Evolutionary conservation across 2,329 filamentous ascomycete species (phyloP).

Genomic region (Diaporthe helianthi): DNA sequence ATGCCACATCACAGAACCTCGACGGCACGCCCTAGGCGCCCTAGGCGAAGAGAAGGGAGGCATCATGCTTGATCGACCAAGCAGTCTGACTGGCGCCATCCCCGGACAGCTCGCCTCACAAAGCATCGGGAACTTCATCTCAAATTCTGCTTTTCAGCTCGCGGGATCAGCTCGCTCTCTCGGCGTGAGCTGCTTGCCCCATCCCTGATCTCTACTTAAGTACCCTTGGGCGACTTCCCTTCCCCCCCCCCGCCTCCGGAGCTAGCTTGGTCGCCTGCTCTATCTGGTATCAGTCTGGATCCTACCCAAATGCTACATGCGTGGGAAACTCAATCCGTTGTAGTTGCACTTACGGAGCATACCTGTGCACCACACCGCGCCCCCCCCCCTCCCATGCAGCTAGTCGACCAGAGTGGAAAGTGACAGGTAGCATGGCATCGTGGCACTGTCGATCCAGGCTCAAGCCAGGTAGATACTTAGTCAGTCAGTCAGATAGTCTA

Average conservation of each 20-base stretch:
- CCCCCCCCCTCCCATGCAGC: not conserved
- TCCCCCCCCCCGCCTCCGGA: no score
- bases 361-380: not conserved
- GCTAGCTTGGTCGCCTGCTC: not conserved
- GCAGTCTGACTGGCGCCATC: not conserved
- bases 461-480: not conserved
- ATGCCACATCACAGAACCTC: not conserved
- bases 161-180: not conserved
- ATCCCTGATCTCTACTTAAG: not conserved
- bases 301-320: not conserved
- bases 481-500: slow-evolving; percentile 1
- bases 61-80: not conserved
- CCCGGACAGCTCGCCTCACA: not conserved
- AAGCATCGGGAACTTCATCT: no score
- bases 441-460: slow-evolving; percentile 1
- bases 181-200: not conserved
- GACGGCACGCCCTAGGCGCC: not conserved
- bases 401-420: not conserved
- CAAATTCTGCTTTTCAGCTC: not conserved
- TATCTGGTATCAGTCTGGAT: not conserved
- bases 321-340: not conserved
- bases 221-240: no score
- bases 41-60: no score
- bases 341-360: not conserved
- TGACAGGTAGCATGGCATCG: slow-evolving; percentile 22